Conservation (phyloP, 768 basidiomycete genomes). For the Solioccasus polychromus region DNA sequence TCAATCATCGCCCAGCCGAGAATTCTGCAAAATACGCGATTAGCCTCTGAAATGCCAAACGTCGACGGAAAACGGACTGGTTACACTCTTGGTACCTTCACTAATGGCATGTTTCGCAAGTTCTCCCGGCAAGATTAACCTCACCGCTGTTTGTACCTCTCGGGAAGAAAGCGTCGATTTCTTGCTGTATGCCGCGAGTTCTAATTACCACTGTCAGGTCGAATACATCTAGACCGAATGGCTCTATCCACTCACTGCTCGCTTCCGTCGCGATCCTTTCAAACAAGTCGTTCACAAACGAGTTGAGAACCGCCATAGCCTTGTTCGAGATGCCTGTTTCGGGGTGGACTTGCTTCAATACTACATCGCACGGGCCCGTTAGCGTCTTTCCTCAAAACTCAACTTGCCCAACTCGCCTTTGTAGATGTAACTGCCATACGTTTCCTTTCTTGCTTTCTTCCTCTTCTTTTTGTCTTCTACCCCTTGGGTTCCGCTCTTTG, state of each 20-base stretch:
- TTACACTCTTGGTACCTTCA: slow-evolving; percentile 81
- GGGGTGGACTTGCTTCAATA: slow-evolving; percentile 96
- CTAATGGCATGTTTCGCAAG: slow-evolving; percentile 98
- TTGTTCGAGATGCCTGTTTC: slow-evolving; percentile 99
- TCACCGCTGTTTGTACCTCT: slow-evolving; percentile 95
- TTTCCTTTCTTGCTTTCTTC: slow-evolving; percentile 87
- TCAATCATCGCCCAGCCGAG: slow-evolving; percentile 20
- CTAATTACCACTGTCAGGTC: too few species aligned
- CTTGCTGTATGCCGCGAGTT: slow-evolving; percentile 97
- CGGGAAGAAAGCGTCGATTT: slow-evolving; percentile 99
- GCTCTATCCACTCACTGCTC: slow-evolving; percentile 79
- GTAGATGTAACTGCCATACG: slow-evolving; percentile 93
- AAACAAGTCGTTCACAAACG: slow-evolving; percentile 92
- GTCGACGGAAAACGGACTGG: slow-evolving; percentile 33
- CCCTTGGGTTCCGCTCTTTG: slow-evolving; percentile 15
- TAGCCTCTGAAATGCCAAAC: not conserved
- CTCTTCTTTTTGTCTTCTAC: slow-evolving; percentile 73
- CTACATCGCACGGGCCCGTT: too few species aligned
- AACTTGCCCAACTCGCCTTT: slow-evolving; percentile 71
- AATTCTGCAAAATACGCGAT: slow-evolving; percentile 20
- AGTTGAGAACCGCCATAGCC: slow-evolving; percentile 89
- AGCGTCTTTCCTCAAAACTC: too few species aligned
- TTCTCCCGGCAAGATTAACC: slow-evolving; percentile 94
- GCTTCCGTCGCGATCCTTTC: slow-evolving; percentile 90
- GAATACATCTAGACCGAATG: too few species aligned